These are phyloP conservation scores for Smallanthus sonchifolius DNA, from an alignment of 129 eudicot species.

Conservation along the genomic window DNA sequence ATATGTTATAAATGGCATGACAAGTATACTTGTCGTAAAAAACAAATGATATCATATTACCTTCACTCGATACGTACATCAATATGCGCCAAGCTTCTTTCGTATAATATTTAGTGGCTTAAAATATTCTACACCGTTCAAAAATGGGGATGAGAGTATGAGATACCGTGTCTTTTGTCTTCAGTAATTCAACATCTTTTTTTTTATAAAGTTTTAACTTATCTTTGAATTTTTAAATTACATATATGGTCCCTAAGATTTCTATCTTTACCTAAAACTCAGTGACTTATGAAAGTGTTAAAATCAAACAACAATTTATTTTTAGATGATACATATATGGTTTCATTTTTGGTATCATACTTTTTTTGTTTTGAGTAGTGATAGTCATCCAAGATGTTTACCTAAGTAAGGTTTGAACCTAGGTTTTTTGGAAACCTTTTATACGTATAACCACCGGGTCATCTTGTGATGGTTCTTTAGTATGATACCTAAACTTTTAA, in stretches of 20 bases:
- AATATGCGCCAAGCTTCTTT: not conserved
- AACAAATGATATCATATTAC: not conserved
- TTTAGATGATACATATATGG: no score
- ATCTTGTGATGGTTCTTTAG: no score
- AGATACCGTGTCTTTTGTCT: not conserved
- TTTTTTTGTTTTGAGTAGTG: no score
- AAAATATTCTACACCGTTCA: not conserved
- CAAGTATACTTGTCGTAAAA: not conserved
- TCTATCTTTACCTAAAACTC: not conserved
- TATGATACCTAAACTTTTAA: no score
- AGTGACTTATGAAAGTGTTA: not conserved
- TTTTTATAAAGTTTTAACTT: not conserved
- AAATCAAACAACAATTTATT: no score
- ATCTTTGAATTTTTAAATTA: not conserved
- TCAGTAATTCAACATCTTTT: not conserved
- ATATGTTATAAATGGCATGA: not conserved
- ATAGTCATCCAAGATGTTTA: no score
- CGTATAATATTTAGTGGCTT: no score
- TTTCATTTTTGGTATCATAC: no score
- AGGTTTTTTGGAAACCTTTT: no score
- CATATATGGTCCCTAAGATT: not conserved
- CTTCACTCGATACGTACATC: not conserved
- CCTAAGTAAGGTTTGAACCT: no score
- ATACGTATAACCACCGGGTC: no score
- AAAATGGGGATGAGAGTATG: not conserved